Percentiles rank a stretch among this genome's conserved stretches.
Evolutionary conservation across 164 flowering plant genomes (phyloP).

Genomic region (Chimonanthus salicifolius): DNA sequence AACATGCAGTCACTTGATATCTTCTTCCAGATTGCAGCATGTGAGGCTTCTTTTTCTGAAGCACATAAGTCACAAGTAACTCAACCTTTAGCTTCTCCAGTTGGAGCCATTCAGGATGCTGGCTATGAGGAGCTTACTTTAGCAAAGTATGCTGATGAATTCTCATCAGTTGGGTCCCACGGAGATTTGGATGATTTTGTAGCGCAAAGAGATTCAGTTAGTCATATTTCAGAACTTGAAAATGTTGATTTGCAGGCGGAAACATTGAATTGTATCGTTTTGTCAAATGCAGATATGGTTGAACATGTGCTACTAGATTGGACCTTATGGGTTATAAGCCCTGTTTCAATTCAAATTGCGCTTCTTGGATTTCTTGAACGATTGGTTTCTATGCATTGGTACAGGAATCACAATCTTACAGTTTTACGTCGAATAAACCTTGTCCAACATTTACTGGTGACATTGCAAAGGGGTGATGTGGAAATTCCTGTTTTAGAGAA

Average conservation of each 20-base stretch:
- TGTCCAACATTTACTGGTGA: conserved; percentile 91
- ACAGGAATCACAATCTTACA: conserved; percentile 92
- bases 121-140: conserved; percentile 60
- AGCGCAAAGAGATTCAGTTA: conserved; percentile 72
- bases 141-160: conserved; percentile 74
- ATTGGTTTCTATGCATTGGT: conserved; percentile 98
- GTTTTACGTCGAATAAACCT: conserved; percentile 86
- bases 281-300: conserved; percentile 97
- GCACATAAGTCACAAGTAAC: conserved; percentile 50
- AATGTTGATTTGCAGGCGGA: conserved; percentile 53
- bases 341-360: conserved; percentile 83
- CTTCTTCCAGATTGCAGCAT: conserved; percentile 97
- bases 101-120: conserved; percentile 35
- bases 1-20: conserved; percentile 96
- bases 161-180: conserved; percentile 80
- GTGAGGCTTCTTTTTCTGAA: conserved; percentile 96
- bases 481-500: conserved; percentile 96
- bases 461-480: conserved; percentile 98
- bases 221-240: conserved; percentile 95
- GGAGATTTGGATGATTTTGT: conserved; percentile 93
- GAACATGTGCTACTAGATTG: conserved; percentile 98
- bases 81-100: conserved; percentile 39
- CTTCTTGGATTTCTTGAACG: conserved; percentile 92
- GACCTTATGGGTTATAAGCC: conserved; percentile 96
- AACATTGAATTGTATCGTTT: conserved; percentile 90